A percentile compares a stretch with the other conserved stretches of the same genome.
These are phyloP conservation scores for Cladochytrium replicatum DNA, from an alignment of 192 early-diverging fungal genomes.

Conservation along the genomic window DNA sequence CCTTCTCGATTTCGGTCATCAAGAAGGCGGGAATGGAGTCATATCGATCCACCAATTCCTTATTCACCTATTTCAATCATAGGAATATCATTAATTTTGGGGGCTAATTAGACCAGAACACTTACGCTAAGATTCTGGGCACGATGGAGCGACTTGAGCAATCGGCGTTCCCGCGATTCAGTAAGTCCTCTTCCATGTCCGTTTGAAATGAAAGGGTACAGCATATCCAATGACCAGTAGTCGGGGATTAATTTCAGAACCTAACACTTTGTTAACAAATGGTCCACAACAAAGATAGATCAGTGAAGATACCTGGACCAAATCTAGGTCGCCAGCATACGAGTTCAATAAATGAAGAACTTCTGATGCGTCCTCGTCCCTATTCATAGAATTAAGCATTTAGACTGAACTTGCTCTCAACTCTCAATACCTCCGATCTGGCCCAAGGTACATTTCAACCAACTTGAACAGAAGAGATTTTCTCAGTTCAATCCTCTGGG, in stretches of 20 bases:
- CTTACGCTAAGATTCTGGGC: conserved; percentile 20
- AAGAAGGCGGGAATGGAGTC: not conserved
- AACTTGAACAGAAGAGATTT: conserved; percentile 4
- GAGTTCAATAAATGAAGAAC: conserved; percentile 14
- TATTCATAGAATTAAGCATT: not conserved
- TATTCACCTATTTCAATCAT: too few relatives aligned
- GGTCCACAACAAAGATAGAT: not conserved
- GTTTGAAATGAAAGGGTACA: conserved; percentile 10
- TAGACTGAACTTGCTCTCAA: not conserved
- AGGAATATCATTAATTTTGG: too few relatives aligned
- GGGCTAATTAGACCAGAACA: not conserved
- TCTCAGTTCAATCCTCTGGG: not conserved
- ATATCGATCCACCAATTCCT: not conserved
- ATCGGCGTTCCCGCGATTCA: conserved; percentile 5
- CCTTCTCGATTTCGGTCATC: not conserved
- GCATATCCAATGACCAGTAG: conserved; percentile 23
- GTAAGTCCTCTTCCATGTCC: conserved; percentile 5
- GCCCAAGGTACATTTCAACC: conserved; percentile 12
- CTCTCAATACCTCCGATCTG: conserved; percentile 7
- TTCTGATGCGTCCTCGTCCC: conserved; percentile 12
- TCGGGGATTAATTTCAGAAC: conserved; percentile 21
- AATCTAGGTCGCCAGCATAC: conserved; percentile 14
- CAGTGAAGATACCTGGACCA: conserved; percentile 14
- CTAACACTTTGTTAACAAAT: not conserved
- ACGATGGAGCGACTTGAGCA: conserved; percentile 13